These are phyloP conservation scores for Chlorella sorokiniana DNA, from an alignment of 139 green algal species.

Conservation along the genomic window DNA sequence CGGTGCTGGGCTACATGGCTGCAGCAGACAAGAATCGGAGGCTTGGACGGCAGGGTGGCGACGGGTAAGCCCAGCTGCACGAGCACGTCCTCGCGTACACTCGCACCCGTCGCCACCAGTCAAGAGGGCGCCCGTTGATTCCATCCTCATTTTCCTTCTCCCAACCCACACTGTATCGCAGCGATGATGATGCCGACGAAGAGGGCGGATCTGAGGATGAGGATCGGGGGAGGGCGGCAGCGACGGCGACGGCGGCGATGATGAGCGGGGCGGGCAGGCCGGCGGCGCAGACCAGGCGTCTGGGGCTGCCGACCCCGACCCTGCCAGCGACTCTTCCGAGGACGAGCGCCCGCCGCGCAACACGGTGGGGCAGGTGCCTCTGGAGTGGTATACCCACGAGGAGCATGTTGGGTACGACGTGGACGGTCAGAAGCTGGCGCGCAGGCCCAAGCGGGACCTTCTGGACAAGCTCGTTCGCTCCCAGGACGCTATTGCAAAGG, in stretches of 20 bases:
- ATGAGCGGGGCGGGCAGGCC: neutral
- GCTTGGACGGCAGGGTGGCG: neutral
- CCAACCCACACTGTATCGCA: no score
- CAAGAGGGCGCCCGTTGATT: no score
- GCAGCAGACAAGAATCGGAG: conserved; percentile 9
- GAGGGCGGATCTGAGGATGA: neutral
- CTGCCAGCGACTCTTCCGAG: conserved; percentile 90
- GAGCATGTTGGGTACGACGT: conserved; percentile 95
- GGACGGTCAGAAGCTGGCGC: conserved; percentile 74
- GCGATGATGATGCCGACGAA: neutral
- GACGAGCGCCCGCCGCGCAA: conserved; percentile 88
- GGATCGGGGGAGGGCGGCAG: neutral
- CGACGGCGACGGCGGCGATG: neutral
- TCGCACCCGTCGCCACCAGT: no score
- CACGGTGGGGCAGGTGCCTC: conserved; percentile 89
- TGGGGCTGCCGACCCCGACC: conserved; percentile 4
- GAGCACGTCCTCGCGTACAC: no score
- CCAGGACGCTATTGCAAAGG: conserved; percentile 60
- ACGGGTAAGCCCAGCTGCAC: no score
- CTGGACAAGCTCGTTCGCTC: conserved; percentile 80
- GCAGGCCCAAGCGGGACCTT: conserved; percentile 59
- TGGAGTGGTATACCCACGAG: conserved; percentile 96
- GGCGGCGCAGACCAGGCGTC: neutral
- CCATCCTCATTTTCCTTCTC: no score
- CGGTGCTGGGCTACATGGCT: conserved; percentile 58